Evolutionary conservation across 495 filamentous ascomycete species (phyloP).

Genomic region (Aspergillus mulundensis): DNA sequence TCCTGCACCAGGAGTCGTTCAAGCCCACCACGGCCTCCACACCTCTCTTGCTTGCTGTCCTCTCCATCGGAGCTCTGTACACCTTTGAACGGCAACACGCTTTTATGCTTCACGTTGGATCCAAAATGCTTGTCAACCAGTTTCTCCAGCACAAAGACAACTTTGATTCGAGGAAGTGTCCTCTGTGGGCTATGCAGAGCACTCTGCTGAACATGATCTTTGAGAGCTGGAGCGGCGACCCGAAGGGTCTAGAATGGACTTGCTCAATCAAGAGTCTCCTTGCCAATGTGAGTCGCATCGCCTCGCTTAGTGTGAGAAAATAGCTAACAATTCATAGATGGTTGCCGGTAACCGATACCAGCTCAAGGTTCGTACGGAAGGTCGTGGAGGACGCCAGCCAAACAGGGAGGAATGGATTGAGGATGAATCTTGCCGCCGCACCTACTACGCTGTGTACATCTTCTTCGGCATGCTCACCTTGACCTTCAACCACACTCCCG

Average conservation of each 20-base stretch:
- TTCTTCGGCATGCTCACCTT: conserved; percentile 96
- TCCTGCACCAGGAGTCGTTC: conserved; percentile 93
- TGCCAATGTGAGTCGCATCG: conserved; percentile 54
- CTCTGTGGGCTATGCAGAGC: conserved; percentile 95
- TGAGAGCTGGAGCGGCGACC: conserved; percentile 97
- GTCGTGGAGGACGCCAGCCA: conserved; percentile 71
- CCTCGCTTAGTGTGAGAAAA: not conserved
- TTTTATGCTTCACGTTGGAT: conserved; percentile 94
- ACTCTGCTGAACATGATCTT: conserved; percentile 98
- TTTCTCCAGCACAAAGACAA: conserved; percentile 97
- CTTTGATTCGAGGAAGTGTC: conserved; percentile 97
- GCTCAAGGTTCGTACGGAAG: conserved; percentile 84
- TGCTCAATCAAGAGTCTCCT: conserved; percentile 97
- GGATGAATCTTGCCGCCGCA: conserved; percentile 92
- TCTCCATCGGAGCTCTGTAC: conserved; percentile 95
- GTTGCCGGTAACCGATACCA: conserved; percentile 97
- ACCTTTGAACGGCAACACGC: conserved; percentile 96
- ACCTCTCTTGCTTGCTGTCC: conserved; percentile 79
- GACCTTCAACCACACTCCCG: conserved; percentile 96
- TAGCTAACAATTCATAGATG: conserved; percentile 49
- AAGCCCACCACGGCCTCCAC: conserved; percentile 71
- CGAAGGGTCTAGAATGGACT: conserved; percentile 97
- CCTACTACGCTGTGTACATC: conserved; percentile 98
- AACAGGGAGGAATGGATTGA: conserved; percentile 92
- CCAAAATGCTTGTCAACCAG: conserved; percentile 93